These are phyloP conservation scores for Claviceps spartinae DNA, from an alignment of 2,329 filamentous ascomycete genomes.

Conservation along the genomic window DNA sequence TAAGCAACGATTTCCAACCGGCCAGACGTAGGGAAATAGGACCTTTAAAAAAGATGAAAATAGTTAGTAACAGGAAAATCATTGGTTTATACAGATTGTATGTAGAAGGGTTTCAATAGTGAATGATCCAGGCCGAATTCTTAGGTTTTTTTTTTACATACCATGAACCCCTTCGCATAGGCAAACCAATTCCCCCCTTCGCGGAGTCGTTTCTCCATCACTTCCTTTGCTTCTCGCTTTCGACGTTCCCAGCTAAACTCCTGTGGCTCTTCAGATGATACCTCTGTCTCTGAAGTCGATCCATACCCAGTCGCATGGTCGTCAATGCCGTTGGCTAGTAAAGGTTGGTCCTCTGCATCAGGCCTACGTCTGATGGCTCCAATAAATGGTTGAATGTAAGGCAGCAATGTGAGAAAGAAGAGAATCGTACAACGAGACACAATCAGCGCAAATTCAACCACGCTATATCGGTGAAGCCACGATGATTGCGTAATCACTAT, in stretches of 20 bases:
- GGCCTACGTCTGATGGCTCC: conserved; percentile 12
- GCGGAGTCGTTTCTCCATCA: conserved; percentile 54
- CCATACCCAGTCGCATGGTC: conserved; percentile 25
- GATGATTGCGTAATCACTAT: conserved; percentile 4
- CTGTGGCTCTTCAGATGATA: conserved; percentile 23
- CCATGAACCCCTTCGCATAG: conserved; percentile 61
- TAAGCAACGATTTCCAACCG: conserved; percentile 48
- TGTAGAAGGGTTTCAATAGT: too few relatives aligned
- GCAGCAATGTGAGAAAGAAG: conserved; percentile 18
- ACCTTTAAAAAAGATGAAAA: conserved; percentile 30
- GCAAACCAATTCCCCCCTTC: conserved; percentile 64
- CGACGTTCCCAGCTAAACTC: conserved; percentile 43
- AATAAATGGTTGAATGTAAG: conserved; percentile 15
- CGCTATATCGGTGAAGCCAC: conserved; percentile 8
- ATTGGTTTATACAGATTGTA: too few relatives aligned
- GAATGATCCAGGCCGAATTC: too few relatives aligned
- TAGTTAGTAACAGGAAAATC: neutral
- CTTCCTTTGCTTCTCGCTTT: conserved; percentile 40
- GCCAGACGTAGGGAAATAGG: conserved; percentile 70
- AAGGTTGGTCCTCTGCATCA: conserved; percentile 45
- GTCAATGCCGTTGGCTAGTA: conserved; percentile 28
- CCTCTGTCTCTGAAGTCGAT: conserved; percentile 25
- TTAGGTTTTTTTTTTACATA: conserved; percentile 13
- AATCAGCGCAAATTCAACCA: conserved; percentile 13
- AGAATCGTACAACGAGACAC: conserved; percentile 10